Conservation (phyloP, 768 basidiomycete species). For the Auriscalpium microsporum region DNA sequence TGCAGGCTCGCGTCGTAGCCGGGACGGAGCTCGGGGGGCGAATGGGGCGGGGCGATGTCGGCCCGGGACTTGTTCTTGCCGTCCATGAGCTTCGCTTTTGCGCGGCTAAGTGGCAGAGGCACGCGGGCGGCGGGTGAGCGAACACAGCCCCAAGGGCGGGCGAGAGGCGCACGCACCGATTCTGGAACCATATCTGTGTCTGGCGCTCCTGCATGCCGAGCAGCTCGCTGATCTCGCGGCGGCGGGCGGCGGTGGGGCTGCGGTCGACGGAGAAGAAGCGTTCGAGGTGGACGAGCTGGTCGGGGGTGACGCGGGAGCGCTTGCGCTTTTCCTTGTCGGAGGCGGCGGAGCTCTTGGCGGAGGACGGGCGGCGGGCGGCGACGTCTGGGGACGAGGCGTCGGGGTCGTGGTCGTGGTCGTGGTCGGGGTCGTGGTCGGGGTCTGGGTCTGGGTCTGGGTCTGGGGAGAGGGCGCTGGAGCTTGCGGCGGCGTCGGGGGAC, state of each 20-base stretch:
- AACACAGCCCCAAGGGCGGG: slow-evolving; percentile 5
- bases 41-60: slow-evolving; percentile 34
- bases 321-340: slow-evolving; percentile 51
- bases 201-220: slow-evolving; percentile 82
- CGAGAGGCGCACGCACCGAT: slow-evolving; percentile 40
- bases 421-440: slow-evolving; percentile 1
- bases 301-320: slow-evolving; percentile 70
- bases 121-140: neutral
- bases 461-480: slow-evolving; percentile 5
- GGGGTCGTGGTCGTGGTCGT: neutral
- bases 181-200: slow-evolving; percentile 88
- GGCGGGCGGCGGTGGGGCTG: slow-evolving; percentile 61
- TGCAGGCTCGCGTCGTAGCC: slow-evolving; percentile 54
- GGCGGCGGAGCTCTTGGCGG: slow-evolving; percentile 3
- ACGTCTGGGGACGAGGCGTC: slow-evolving; percentile 10
- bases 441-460: neutral
- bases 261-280: slow-evolving; percentile 58
- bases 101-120: slow-evolving; percentile 47
- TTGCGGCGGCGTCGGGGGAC: slow-evolving; percentile 4
- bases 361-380: slow-evolving; percentile 7
- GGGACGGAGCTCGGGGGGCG: slow-evolving; percentile 42
- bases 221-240: slow-evolving; percentile 64
- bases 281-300: slow-evolving; percentile 72
- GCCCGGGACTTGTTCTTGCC: slow-evolving; percentile 40
- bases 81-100: slow-evolving; percentile 70